Base-by-base conservation (phyloP, 257 asterid species). In the Asclepias syriaca region DNA sequence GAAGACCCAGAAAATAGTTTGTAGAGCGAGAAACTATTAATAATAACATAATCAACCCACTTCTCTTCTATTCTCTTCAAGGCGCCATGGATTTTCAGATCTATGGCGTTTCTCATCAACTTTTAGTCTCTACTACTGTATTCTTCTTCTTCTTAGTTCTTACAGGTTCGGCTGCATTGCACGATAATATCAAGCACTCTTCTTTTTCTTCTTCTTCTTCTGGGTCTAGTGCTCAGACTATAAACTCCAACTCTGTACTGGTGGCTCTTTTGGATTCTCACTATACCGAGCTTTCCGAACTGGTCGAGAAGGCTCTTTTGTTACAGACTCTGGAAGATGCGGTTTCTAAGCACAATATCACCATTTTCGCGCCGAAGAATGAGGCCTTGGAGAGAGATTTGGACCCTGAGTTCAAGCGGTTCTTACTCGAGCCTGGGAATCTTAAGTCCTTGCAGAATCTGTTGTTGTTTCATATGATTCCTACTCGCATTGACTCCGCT, bases 211-310 rank as follows among this genome's bases (percentile, higher is more conserved):
- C 82, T 0, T 45, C 77, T 10, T 56, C 82, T 0, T 29, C 77
- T 0, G 63, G 0, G 34, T 10, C 86, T 11, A 8, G 56, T 2
- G 19, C 81, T 2, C 90, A 85, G 77, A 86, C 90, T 74, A 34
- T 34, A 34, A 90, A 90, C 74, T 94, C 99, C 73, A 94, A 90
- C 77, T 94, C 99, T 0, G 89, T 94, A 8, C 83, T 94, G 69
- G 99, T 94, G 0, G 99, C 99, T 3, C 90, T 91, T 3, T 49
- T 94, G 73, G 99, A 94, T 78, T 91, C 98, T 2, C 99, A 82
- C 72, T 94, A 94, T 74, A 90, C 98, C 13, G 96, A 90, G 85
- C 89, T 95, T 2, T 88, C 99, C 0, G 99, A 95, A 82, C 95
- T 95, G 0, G 89, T 95, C 43, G 99, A 95, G 76, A 95, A 92